Conservation (phyloP, 495 filamentous ascomycete species). For the Paragyromitra xinjiangensis region DNA sequence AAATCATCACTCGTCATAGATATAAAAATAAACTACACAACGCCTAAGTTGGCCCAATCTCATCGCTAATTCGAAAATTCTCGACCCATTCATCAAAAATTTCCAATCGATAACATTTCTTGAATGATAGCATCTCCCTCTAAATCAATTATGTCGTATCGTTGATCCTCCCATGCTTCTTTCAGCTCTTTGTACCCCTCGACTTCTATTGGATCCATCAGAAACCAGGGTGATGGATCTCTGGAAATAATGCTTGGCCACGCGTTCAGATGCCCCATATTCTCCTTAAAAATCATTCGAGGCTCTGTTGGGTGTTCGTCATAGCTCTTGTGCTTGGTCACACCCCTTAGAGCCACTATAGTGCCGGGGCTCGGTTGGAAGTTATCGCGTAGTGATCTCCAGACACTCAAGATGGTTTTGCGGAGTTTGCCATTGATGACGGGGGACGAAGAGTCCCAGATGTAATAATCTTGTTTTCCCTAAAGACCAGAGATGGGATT, state of each 20-base stretch:
- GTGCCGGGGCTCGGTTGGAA: conserved; percentile 45
- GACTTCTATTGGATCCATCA: conserved; percentile 30
- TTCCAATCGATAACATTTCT: conserved; percentile 9
- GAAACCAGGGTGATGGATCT: conserved; percentile 20
- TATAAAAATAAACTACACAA: background rate
- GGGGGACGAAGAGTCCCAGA: conserved; percentile 52
- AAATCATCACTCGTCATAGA: background rate
- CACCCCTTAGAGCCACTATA: conserved; percentile 31
- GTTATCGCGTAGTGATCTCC: conserved; percentile 23
- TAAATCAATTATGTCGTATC: conserved; percentile 18
- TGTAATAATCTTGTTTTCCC: conserved; percentile 48
- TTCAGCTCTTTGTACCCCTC: conserved; percentile 35
- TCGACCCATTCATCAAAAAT: background rate
- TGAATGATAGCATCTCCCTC: conserved; percentile 4
- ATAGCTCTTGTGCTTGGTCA: conserved; percentile 30
- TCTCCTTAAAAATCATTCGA: background rate
- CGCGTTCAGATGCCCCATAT: conserved; percentile 27
- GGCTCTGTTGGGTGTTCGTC: conserved; percentile 34
- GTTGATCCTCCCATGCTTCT: conserved; percentile 37
- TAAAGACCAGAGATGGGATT: conserved; percentile 15
- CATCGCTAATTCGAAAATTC: background rate
- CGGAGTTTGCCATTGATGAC: conserved; percentile 36
- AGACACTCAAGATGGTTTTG: conserved; percentile 50
- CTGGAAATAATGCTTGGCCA: conserved; percentile 7
- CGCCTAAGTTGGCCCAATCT: background rate